phyloP scores from a whole-genome alignment of 192 early-diverging fungal genomes.

The Backusella mclennaniae region DNA sequence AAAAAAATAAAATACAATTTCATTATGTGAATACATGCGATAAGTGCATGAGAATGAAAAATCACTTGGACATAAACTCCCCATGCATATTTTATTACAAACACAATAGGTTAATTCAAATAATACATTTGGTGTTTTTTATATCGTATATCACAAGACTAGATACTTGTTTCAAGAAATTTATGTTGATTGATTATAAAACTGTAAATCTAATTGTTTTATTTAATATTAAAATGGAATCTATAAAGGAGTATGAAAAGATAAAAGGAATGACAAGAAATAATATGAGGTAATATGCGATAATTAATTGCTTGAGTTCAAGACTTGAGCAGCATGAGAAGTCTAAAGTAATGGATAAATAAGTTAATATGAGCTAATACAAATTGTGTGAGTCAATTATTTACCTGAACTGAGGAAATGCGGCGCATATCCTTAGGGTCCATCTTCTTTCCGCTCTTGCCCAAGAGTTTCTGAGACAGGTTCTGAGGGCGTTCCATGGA shows the following conservation, averaged over 20 bases:
- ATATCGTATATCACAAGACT: neutral
- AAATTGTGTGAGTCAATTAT: neutral
- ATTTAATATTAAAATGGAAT: slow-evolving; percentile 8
- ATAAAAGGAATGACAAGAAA: neutral
- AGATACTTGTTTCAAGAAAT: neutral
- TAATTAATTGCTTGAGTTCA: slow-evolving; percentile 8
- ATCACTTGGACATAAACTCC: no score
- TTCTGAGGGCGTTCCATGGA: slow-evolving; percentile 27
- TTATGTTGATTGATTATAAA: neutral
- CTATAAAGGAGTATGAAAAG: slow-evolving; percentile 1
- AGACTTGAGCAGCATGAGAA: slow-evolving; percentile 25
- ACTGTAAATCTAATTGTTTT: neutral
- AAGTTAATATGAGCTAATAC: neutral
- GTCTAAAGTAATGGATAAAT: neutral
- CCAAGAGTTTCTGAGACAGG: neutral
- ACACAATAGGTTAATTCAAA: no score
- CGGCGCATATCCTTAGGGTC: slow-evolving; percentile 67
- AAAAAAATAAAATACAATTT: no score
- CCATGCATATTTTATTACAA: no score
- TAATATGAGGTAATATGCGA: neutral
- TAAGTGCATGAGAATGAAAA: no score
- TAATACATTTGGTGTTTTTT: neutral
- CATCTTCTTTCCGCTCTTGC: slow-evolving; percentile 53
- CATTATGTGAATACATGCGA: no score
- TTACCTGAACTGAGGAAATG: slow-evolving; percentile 63